Evolutionary conservation across 2,329 filamentous ascomycete species (phyloP), one percentile per base, ranked within the genome.

Genomic region (Stachybotrys elegans): DNA sequence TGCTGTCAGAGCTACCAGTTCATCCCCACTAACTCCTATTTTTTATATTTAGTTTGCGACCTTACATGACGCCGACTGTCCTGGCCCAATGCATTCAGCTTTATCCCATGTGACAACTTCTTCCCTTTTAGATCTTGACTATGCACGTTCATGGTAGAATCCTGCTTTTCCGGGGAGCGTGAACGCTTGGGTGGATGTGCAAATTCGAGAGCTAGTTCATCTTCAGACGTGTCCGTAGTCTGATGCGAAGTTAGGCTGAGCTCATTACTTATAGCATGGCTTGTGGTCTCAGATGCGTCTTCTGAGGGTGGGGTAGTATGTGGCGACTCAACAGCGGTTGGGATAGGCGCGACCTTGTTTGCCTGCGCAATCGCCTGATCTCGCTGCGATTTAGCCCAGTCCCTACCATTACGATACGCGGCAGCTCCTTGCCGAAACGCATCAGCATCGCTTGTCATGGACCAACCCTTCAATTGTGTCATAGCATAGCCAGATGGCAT

Each of bases 391-490:
- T 61, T 59, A 5, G 69, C 63, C 55, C 61, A 59, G 45, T 72
- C 67, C 44, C 64, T 56, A 2, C 55, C 55, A 56, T 73, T 72
- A 29, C 68, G 56, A 47, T 64, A 68, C 27, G 64, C 63, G 12
- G 56, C 55, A 16, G 55, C 59, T 19, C 65, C 69, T 47, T 60
- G 19, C 11, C 56, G 45, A 48, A 69, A 72, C 1, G 43, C 51
- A 5, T 66, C 51, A 5, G 40, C 17, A 40, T 54, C 45, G 19
- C 45, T 43, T 0, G 56, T 66, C 50, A 71, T 40, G 4, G 6
- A 43, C 35, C 40, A 70, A 1, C 14, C 23, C 0, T 52, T 44
- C 6, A 70, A 6, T 35, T 59, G 51, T 14, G 61, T 70, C 65
- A 70, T 72, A 40, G 65, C 54, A 52, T 69, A 72, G 45, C 62